Evolutionary conservation across 345 rosid species (phyloP).

Genomic region (Capsella bursapastoris): DNA sequence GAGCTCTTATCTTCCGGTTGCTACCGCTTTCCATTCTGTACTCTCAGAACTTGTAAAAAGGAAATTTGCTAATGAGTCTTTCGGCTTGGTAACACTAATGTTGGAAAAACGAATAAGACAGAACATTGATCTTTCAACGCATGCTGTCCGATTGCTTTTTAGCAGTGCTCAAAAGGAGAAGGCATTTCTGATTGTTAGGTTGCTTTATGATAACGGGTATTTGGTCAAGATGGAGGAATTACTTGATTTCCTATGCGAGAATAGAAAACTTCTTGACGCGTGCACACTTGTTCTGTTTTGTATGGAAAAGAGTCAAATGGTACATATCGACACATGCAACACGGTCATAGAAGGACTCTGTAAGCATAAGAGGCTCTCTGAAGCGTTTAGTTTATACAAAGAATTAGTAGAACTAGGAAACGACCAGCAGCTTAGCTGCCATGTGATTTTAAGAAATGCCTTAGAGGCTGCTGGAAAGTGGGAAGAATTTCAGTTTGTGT

Average conservation of each 20-base stretch:
- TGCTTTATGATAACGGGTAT: conserved; percentile 65
- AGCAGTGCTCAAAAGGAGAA: conserved; percentile 49
- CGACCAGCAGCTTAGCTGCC: conserved; percentile 57
- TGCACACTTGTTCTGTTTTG: conserved; percentile 59
- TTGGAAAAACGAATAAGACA: conserved; percentile 64
- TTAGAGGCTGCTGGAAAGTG: conserved; percentile 57
- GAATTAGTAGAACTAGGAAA: conserved; percentile 69
- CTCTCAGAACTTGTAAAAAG: conserved; percentile 63
- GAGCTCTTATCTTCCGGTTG: conserved; percentile 66
- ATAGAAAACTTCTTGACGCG: conserved; percentile 55
- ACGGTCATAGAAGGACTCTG: conserved; percentile 68
- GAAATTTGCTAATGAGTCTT: conserved; percentile 56
- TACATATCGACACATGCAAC: conserved; percentile 51
- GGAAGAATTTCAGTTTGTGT: conserved; percentile 65
- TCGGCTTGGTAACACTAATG: conserved; percentile 59
- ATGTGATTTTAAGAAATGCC: conserved; percentile 55
- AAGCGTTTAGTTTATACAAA: conserved; percentile 71
- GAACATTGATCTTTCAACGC: conserved; percentile 61
- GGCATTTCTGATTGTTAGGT: conserved; percentile 54
- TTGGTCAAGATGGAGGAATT: conserved; percentile 62
- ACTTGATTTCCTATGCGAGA: conserved; percentile 55
- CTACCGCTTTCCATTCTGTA: conserved; percentile 64
- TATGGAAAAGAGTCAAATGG: conserved; percentile 58
- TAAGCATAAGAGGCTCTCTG: conserved; percentile 53
- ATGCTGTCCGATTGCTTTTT: conserved; percentile 59